Evolutionary conservation across 768 basidiomycete genomes (phyloP), one percentile per base, ranked within the genome.

Genomic region (Kwoniella heveanensis): DNA sequence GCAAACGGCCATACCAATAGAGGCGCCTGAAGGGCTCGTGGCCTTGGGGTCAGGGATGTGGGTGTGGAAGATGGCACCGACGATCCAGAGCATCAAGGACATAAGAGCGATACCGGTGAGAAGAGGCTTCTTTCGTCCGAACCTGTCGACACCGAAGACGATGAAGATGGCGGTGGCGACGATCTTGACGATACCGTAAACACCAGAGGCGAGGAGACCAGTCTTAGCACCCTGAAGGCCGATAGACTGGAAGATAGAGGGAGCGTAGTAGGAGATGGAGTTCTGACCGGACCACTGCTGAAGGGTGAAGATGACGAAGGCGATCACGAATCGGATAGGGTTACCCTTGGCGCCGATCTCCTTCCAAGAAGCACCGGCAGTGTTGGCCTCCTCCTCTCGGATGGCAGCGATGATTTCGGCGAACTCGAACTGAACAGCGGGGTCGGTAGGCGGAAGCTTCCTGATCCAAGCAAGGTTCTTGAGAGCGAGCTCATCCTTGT

Each of bases 311-410:
- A 74, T 65, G 55, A 73, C 58, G 32, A 74, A 73, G 1, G 91
- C 91, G 70, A 93, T 91, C n/a, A 88, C 81, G 82, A 93, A 92
- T 24, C 92, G 87, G 64, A 88, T 81, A 50, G 86, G 84, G 80
- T 92, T 92, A 51, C 92, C 91, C 74, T 89, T 89, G 21, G 88
- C 88, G 39, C 90, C 82, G 81, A 91, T 88, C 1, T 89, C 89
- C 69, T 90, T 88, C 68, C 83, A 85, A 62, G 88, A 88, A 10
- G 90, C 82, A 7, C 87, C 88, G n/a, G 80, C 66, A 10, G 88
- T 85, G 7, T 86, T 85, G 50, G 83, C 85, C 10, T 83, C 84
- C 75, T 92, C 91, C 78, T 91, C 90, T 26, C 83, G 74, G 60
- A 92, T 87, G 12, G 88, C 88, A 0, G 90, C 89, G 65, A 90